phyloP scores from a whole-genome alignment of 2,329 filamentous ascomycete genomes.

The Cladosporium sp. region DNA sequence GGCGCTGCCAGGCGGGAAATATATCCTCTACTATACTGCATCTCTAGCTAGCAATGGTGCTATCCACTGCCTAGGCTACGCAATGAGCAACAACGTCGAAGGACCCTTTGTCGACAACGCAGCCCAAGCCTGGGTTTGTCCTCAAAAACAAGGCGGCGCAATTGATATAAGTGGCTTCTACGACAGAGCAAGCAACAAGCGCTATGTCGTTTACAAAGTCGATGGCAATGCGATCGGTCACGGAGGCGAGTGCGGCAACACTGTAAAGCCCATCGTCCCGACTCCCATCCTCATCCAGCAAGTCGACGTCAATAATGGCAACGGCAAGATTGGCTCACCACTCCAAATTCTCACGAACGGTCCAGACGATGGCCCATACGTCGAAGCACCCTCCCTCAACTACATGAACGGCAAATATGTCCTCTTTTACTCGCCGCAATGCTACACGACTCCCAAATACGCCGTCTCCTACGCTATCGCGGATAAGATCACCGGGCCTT shows the following conservation, averaged over 20 bases:
- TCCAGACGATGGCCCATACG: conserved; percentile 27
- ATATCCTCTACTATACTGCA: conserved; percentile 28
- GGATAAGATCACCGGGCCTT: conserved; percentile 23
- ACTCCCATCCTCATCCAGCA: conserved; percentile 30
- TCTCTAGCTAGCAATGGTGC: conserved; percentile 14
- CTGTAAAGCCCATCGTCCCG: conserved; percentile 18
- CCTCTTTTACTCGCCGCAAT: conserved; percentile 30
- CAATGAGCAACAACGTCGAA: conserved; percentile 20
- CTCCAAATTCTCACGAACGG: conserved; percentile 26
- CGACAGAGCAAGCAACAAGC: conserved; percentile 17
- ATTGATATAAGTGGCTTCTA: conserved; percentile 27
- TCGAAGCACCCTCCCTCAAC: conserved; percentile 29
- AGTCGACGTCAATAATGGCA: conserved; percentile 22
- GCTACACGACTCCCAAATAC: conserved; percentile 27
- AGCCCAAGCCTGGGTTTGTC: conserved; percentile 25
- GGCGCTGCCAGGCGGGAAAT: conserved; percentile 30
- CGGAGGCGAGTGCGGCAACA: conserved; percentile 27
- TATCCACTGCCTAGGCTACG: conserved; percentile 27
- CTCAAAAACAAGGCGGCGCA: conserved; percentile 22
- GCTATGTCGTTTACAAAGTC: conserved; percentile 29
- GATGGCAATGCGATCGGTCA: conserved; percentile 28
- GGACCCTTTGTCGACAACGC: conserved; percentile 27
- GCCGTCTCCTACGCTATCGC: conserved; percentile 28
- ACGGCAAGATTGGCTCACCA: conserved; percentile 20
- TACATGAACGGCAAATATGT: conserved; percentile 27